Base-by-base conservation (phyloP, 2,329 filamentous ascomycete genomes). In the Endocalyx cinctus region DNA sequence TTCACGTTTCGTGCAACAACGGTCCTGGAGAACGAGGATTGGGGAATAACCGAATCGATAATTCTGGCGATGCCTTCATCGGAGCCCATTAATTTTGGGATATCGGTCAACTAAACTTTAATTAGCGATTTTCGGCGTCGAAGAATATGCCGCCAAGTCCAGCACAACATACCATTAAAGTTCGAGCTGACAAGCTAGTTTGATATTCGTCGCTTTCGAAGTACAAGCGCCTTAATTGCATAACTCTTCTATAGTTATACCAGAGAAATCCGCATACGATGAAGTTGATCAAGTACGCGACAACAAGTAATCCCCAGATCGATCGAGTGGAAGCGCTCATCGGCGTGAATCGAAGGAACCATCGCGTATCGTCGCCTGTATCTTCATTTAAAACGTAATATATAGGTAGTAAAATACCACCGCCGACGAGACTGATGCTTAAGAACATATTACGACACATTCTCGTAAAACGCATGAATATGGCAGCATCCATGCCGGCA, bases 391-490 rank as follows among this genome's bases (percentile, higher is more conserved):
- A 64, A 6, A 66, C 64, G 39, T 86, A 61, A 53, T 95, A 90
- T 50, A 94, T 66, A 0, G 92, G 92, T 25, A 96, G 79, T 43
- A 96, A 70, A 39, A 97, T 77, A 33, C 69, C 70, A 45, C 86
- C 82, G 13, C 85, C 87, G 19, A 94, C 59, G 6, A 94, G 43
- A 17, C 80, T 74, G 35, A 96, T 64, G 6, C 77, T 63, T 17
- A 84, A 55, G 55, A 97, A 95, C 43, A 97, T 85, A 57, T 95
- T 92, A 39, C 92, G 81, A 54, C 86, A 86, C 92, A 98, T 97
- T 46, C 81, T 75, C 31, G 82, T 77, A 52, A 96, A 89, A 33
- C 90, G 82, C 45, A 98, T 68, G 58, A 98, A 97, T 29, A 98
- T 66, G 7, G 85, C 84, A 7, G 89, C 92, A 62, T 98, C 92